Evolutionary conservation across 2,329 filamentous ascomycete species (phyloP), one percentile per base, ranked within the genome.

Genomic region (Endoconidiophora laricicola): DNA sequence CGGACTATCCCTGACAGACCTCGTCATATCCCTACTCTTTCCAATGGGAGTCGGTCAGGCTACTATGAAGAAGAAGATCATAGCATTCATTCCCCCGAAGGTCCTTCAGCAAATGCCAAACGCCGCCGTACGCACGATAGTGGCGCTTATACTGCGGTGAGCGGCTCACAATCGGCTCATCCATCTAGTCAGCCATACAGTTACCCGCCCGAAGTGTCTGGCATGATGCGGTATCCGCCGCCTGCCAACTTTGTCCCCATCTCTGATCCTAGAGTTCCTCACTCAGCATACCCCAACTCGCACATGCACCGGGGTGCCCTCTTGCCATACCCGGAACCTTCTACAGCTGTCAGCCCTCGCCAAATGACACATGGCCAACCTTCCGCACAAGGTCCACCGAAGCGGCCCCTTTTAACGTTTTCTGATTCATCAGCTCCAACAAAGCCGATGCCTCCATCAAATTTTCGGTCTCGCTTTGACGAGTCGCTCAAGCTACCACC

Each of bases 401-500:
- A 40, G 39, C 48, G 48, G 9, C 41, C 40, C 14, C 41, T 49
- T 10, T 40, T 33, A 26, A 22, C 40, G 29, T 44, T 49, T 16
- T 41, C 47, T 4, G 47, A 49, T 9, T 18, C 47, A 16, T 20
- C 29, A 9, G 29, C 43, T 14, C 40, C 36, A 12, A 12, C 41
- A 5, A 36, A 10, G 14, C 29, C 29, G 3, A 40, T 40, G 18
- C 16, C 46, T 14, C 16, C 20, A 12, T 3, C 48, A 5, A 9
- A 29, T 6, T 23, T 33, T 5, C 29, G 38, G 18, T 18, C 48
- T 9, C 26, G 22, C 5, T 74, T 72, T 54, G 71, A 76, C 52
- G 70, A 74, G 55, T 73, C 72, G 5, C 64, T 76, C 7, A 66
- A 69, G 26, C 61, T 78, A 16, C 72, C 74, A 0, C 73, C 74